Conservation (phyloP, 192 early-diverging fungal species). For the Ramicandelaber brevisporus region DNA sequence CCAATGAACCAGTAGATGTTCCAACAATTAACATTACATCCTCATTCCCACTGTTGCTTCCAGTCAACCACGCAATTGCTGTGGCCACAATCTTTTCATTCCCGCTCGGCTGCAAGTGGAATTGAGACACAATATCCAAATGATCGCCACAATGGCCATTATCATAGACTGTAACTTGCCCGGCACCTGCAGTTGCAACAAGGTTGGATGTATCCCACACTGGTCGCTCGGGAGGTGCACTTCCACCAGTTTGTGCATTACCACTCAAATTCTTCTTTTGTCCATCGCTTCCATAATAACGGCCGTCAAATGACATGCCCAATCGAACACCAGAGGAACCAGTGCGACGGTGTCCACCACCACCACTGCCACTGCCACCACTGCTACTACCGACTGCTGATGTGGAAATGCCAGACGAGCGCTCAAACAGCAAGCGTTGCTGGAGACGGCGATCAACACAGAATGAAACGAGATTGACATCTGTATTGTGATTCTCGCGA, state of each 20-base stretch:
- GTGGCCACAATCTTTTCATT: too few species aligned
- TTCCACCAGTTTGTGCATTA: too few species aligned
- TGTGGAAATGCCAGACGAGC: too few species aligned
- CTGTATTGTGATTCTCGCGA: constrained; percentile 65
- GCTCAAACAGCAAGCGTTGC: constrained; percentile 1
- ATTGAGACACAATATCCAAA: constrained; percentile 84
- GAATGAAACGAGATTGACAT: constrained; percentile 47
- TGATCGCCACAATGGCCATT: constrained; percentile 88
- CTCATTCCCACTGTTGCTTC: too few species aligned
- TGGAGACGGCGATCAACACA: constrained; percentile 33
- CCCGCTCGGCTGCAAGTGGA: too few species aligned
- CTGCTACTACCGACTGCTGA: too few species aligned
- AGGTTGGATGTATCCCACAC: constrained; percentile 42
- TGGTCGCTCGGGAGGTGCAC: constrained; percentile 35
- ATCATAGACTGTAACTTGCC: constrained; percentile 66
- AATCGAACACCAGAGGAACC: constrained; percentile 13
- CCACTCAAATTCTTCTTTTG: too few species aligned
- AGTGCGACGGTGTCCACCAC: neutral
- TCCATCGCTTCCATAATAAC: too few species aligned
- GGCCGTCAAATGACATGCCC: constrained; percentile 40
- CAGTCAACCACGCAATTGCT: too few species aligned
- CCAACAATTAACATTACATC: too few species aligned
- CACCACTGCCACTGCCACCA: too few species aligned
- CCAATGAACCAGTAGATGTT: too few species aligned
- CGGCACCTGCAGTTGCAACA: constrained; percentile 37